A percentile compares a stretch with the other conserved stretches of the same genome.
These are phyloP conservation scores for Ogataea pignaliae DNA, from an alignment of 805 yeast species.

Conservation along the genomic window DNA sequence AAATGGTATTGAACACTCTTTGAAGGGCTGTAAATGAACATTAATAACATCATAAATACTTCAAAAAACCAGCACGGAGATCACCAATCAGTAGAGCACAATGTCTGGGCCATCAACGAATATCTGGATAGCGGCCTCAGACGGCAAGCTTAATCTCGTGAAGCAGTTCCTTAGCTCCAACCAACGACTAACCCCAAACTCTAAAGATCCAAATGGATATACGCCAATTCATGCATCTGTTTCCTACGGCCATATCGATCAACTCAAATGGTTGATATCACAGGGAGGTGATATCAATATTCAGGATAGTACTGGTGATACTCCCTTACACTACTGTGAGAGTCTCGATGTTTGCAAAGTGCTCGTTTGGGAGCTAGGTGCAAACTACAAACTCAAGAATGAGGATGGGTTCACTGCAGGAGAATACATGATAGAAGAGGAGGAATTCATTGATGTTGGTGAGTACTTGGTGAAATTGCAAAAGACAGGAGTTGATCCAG, in stretches of 20 bases:
- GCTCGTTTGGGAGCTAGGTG: constrained; percentile 64
- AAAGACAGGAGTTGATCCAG: constrained; percentile 5
- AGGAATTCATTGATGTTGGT: constrained; percentile 75
- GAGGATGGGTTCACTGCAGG: constrained; percentile 71
- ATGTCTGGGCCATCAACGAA: constrained; percentile 35
- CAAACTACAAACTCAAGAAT: constrained; percentile 61
- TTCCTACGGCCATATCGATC: constrained; percentile 76
- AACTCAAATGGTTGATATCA: constrained; percentile 51
- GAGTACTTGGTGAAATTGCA: constrained; percentile 49
- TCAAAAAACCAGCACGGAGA: too few species aligned
- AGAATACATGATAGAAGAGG: constrained; percentile 76
- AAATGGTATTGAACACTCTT: too few species aligned
- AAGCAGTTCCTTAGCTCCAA: constrained; percentile 49
- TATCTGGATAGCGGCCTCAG: constrained; percentile 95
- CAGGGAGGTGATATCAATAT: constrained; percentile 79
- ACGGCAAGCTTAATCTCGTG: constrained; percentile 61
- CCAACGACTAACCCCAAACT: constrained; percentile 50
- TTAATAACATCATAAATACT: too few species aligned
- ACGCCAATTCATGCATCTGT: constrained; percentile 98
- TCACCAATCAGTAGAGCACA: background rate
- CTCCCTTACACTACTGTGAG: constrained; percentile 92
- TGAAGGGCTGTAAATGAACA: too few species aligned
- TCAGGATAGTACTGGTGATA: constrained; percentile 86
- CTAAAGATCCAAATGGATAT: constrained; percentile 89
- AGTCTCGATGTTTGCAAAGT: constrained; percentile 57